Base-by-base conservation (phyloP, 2,329 filamentous ascomycete species). In the Alternaria sp. region DNA sequence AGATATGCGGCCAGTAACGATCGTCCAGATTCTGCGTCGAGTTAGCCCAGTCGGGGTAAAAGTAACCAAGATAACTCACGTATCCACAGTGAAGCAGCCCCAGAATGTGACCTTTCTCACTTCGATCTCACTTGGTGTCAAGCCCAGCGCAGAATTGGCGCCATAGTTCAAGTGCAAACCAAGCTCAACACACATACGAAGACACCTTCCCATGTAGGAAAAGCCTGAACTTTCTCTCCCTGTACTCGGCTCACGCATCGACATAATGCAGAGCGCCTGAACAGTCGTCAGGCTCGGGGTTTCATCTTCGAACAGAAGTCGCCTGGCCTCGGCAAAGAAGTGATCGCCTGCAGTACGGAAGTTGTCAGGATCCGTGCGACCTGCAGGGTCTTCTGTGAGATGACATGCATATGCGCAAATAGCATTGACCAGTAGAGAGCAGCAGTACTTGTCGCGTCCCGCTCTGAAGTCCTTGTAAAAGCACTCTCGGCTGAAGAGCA, bases 201-300 rank as follows among this genome's bases (percentile, higher is more conserved):
- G 88, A 71, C 90, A 92, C 75, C 92, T 88, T 1, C 91, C 90
- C 3, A 89, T 88, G 66, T 91, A 90, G 61, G 88, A 90, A 84
- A 90, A 92, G 54, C 90, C 91, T 67, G 90, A 88, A 28, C 89
- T 91, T 71, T 93, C 89, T 32, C 90, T 85, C 0, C 90, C 90
- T 66, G 88, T 89, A 72, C 90, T 92, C 4, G 89, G 90, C 79
- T 93, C 90, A 45, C 91, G 83, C 66, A 93, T 88, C 6, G 89
- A 90, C 90, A 94, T 91, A 70, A 93, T 87, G 6, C 90, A 90
- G 17, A 93, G 81, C 2, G 91, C 91, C 80, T 93, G 91, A 47
- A 92, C 89, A 5, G 89, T 92, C 3, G 90, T 91, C 28, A 93
- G 79, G 7, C 78, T 86, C 65, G 91, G 87, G 56, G 88, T 86